Evolutionary conservation across 2,329 filamentous ascomycete genomes (phyloP).

Genomic region (Pseudogymnoascus verrucosus): DNA sequence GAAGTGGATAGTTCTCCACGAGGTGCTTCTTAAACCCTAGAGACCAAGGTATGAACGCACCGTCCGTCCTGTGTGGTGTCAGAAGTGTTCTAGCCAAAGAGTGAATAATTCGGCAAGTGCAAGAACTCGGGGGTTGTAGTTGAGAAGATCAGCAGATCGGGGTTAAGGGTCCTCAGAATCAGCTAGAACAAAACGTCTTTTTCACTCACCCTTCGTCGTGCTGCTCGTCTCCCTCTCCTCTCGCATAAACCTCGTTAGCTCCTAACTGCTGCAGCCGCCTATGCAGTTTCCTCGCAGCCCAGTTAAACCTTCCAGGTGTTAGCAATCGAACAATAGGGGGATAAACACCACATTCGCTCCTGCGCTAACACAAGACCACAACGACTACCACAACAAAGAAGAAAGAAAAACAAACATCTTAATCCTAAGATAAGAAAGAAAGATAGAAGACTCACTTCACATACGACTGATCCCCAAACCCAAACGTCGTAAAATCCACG

Average conservation of each 20-base stretch:
- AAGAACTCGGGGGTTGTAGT: conserved; percentile 1
- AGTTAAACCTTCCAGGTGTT: conserved; percentile 63
- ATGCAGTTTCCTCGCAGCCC: conserved; percentile 80
- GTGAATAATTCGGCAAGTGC: neutral
- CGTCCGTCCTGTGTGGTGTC: conserved; percentile 58
- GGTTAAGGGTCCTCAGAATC: neutral
- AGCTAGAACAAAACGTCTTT: neutral
- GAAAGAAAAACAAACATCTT: neutral
- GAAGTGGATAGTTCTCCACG: conserved; percentile 59
- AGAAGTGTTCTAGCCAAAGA: neutral
- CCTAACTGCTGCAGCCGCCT: conserved; percentile 79
- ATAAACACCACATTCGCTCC: conserved; percentile 8
- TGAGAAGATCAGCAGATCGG: neutral
- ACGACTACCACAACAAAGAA: neutral
- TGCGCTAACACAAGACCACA: neutral
- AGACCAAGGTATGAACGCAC: conserved; percentile 72
- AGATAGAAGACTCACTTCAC: conserved; percentile 54
- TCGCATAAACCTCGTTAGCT: conserved; percentile 64
- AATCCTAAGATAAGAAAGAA: neutral
- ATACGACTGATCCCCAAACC: conserved; percentile 91
- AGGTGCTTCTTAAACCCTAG: conserved; percentile 59
- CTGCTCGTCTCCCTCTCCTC: conserved; percentile 87
- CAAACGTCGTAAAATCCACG: conserved; percentile 76
- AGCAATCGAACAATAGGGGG: conserved; percentile 13
- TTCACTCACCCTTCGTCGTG: conserved; percentile 73